These are phyloP conservation scores for Trichoderma sp. DNA, from an alignment of 2,329 filamentous ascomycete species.

Conservation along the genomic window DNA sequence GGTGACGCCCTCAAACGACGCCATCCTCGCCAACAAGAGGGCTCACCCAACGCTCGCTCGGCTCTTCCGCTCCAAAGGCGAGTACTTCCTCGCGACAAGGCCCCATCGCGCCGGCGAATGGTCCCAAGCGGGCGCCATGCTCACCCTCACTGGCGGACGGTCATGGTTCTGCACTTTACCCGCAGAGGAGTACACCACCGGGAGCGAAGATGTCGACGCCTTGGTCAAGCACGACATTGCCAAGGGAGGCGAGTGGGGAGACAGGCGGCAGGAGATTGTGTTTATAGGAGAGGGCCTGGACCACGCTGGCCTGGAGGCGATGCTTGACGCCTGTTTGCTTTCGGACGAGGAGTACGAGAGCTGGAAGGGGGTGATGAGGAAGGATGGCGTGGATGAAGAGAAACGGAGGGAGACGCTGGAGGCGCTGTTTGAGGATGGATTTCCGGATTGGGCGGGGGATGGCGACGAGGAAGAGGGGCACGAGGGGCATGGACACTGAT, in stretches of 20 bases:
- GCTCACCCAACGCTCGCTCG: slow-evolving; percentile 53
- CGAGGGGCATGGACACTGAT: slow-evolving; percentile 32
- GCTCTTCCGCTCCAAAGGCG: slow-evolving; percentile 65
- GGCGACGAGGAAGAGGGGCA: slow-evolving; percentile 42
- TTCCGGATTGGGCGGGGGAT: slow-evolving; percentile 56
- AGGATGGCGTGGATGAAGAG: slow-evolving; percentile 38
- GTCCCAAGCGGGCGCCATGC: slow-evolving; percentile 66
- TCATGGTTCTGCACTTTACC: slow-evolving; percentile 62
- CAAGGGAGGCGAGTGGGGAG: slow-evolving; percentile 64
- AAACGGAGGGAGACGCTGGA: slow-evolving; percentile 59
- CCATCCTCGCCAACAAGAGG: slow-evolving; percentile 59
- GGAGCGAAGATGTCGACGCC: slow-evolving; percentile 50
- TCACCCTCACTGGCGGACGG: slow-evolving; percentile 58
- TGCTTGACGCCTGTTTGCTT: slow-evolving; percentile 63
- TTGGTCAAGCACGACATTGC: slow-evolving; percentile 53
- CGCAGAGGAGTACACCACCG: slow-evolving; percentile 51
- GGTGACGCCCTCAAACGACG: slow-evolving; percentile 42
- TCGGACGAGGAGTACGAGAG: slow-evolving; percentile 58
- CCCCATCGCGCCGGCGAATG: slow-evolving; percentile 58
- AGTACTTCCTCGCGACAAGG: slow-evolving; percentile 61
- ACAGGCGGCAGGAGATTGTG: slow-evolving; percentile 70
- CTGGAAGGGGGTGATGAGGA: slow-evolving; percentile 57
- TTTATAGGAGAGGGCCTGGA: slow-evolving; percentile 71
- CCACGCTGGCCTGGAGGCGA: slow-evolving; percentile 48
- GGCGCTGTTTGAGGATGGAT: slow-evolving; percentile 60